A percentile compares a stretch with the other conserved stretches of the same genome.
Evolutionary conservation across 2,329 filamentous ascomycete genomes (phyloP).

Genomic region (Colletotrichum phormii): DNA sequence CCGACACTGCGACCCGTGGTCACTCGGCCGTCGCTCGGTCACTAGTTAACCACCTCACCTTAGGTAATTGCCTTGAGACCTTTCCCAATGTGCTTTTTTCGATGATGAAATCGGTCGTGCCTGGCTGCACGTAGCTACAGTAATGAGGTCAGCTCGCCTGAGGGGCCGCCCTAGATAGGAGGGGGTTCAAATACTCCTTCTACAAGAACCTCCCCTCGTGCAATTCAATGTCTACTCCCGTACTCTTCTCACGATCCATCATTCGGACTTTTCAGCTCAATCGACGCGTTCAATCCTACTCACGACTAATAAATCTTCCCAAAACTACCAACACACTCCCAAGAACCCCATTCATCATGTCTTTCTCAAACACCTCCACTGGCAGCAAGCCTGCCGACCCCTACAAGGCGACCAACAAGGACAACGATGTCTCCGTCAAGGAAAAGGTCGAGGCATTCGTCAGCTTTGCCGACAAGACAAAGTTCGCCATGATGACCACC

Average conservation of each 20-base stretch:
- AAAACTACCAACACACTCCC: neutral
- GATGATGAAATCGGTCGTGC: slow-evolving; percentile 35
- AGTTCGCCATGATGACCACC: slow-evolving; percentile 93
- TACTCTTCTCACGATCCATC: neutral
- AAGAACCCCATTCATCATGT: slow-evolving; percentile 29
- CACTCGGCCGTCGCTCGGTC: neutral
- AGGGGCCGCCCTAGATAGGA: neutral
- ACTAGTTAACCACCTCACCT: neutral
- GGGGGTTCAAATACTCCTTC: slow-evolving; percentile 26
- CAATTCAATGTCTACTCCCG: no score
- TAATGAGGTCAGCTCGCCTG: slow-evolving; percentile 31
- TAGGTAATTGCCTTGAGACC: neutral
- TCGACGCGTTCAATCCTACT: neutral
- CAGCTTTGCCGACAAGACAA: slow-evolving; percentile 77
- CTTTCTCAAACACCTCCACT: slow-evolving; percentile 69
- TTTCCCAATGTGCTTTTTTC: slow-evolving; percentile 12
- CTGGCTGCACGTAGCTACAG: slow-evolving; percentile 16
- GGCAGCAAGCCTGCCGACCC: slow-evolving; percentile 77
- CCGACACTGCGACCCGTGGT: neutral
- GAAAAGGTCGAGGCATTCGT: slow-evolving; percentile 82
- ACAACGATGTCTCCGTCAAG: slow-evolving; percentile 72
- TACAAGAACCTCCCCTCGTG: neutral
- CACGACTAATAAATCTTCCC: neutral
- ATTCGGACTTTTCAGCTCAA: neutral
- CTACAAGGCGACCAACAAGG: slow-evolving; percentile 79